phyloP scores from a whole-genome alignment of 2,329 filamentous ascomycete species.

The Colletotrichum sublineola region DNA sequence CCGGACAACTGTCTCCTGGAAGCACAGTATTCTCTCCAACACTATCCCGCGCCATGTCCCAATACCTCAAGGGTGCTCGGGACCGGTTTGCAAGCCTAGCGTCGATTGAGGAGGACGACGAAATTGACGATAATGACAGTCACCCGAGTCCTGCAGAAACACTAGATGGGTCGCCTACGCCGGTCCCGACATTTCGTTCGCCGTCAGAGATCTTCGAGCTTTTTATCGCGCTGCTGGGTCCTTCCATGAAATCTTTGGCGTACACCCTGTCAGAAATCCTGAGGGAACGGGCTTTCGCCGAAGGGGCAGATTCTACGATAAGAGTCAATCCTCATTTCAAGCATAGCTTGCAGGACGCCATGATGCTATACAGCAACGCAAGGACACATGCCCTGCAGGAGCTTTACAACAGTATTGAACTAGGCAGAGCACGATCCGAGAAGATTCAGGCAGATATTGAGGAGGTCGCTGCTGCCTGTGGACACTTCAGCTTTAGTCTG shows the following conservation, averaged over 20 bases:
- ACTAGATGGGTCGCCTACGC: conserved; percentile 44
- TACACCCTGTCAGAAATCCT: conserved; percentile 91
- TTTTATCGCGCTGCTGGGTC: conserved; percentile 90
- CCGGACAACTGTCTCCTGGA: conserved; percentile 50
- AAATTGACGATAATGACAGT: conserved; percentile 48
- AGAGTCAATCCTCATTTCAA: conserved; percentile 84
- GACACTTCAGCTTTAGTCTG: conserved; percentile 94
- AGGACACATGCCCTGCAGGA: conserved; percentile 81
- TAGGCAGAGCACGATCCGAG: conserved; percentile 75
- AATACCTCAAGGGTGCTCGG: conserved; percentile 55
- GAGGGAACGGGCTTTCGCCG: conserved; percentile 85
- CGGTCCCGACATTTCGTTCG: conserved; percentile 61
- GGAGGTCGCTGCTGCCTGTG: conserved; percentile 97
- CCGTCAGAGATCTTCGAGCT: conserved; percentile 90
- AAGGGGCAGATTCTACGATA: conserved; percentile 76
- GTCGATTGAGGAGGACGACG: conserved; percentile 75
- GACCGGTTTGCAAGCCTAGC: conserved; percentile 65
- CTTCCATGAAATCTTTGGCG: conserved; percentile 96
- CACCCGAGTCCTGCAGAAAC: conserved; percentile 61
- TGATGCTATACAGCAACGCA: conserved; percentile 82
- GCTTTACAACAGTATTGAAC: conserved; percentile 84
- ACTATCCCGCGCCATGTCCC: conserved; percentile 48
- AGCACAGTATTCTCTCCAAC: conserved; percentile 49
- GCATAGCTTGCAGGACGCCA: conserved; percentile 83
- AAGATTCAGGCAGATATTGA: conserved; percentile 93